Evolutionary conservation across 2,329 filamentous ascomycete species (phyloP), one percentile per base, ranked within the genome.

Genomic region (Pestalotiopsis sp.): DNA sequence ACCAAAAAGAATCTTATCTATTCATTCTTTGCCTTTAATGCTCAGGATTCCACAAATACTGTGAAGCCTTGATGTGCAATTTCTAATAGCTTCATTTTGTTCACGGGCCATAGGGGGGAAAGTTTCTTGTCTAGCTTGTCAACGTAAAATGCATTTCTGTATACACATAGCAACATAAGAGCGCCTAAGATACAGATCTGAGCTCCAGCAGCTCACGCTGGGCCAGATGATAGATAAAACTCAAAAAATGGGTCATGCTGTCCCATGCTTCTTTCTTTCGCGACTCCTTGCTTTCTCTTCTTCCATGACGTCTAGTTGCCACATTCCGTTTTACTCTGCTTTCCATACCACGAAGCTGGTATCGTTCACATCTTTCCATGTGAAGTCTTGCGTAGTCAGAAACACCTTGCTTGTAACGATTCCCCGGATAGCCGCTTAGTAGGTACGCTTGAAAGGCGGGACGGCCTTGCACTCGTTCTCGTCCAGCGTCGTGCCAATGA

Each of bases 401-500:
- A 38, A 62, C 17, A 17, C 64, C 20, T 57, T 57, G 31, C 38
- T 23, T 27, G n/a, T 38, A n/a, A 17, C 49, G 36, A n/a, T 41
- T 57, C 52, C 17, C 45, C 45, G 5, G 45, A 36, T 36, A 36
- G 25, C 38, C 25, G 57, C 61, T 68, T 62, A 95, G 84, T 95
- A 95, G 78, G 92, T 92, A 86, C 93, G 90, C 90, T 98, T 97
- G 89, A 98, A 98, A 60, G 96, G 96, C 75, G 95, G 95, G 70
- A 99, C 94, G 73, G 93, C 86, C 88, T 96, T 94, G 91, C 96
- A 98, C 89, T 99, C 96, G 76, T 88, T 91, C 89, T 97, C 95
- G 78, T 98, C 96, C 75, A 99, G 86, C 31, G 96, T 98, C 71
- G 89, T 91, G 74, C 87, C 87, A 71, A 93, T 92, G 71, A 99